These are phyloP conservation scores for Ustilago trichophora DNA, from an alignment of 1,284 basidiomycete genomes.

Conservation along the genomic window DNA sequence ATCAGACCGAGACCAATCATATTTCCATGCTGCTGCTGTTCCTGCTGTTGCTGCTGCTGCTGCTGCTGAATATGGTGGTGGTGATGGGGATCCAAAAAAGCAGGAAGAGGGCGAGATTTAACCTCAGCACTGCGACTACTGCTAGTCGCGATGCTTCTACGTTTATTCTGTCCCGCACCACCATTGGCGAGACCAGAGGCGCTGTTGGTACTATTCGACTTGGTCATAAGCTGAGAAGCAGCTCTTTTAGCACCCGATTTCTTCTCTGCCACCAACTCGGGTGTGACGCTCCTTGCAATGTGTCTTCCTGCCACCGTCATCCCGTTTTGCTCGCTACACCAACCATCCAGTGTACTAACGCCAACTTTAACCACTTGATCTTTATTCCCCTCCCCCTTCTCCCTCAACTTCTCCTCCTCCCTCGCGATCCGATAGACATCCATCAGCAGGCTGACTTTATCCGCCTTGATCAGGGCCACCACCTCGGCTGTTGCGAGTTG, in stretches of 20 bases:
- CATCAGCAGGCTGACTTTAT: conserved; percentile 68
- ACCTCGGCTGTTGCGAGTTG: conserved; percentile 70
- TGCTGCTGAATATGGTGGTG: neutral
- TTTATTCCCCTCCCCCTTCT: conserved; percentile 25
- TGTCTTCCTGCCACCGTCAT: conserved; percentile 22
- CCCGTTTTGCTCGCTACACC: conserved; percentile 28
- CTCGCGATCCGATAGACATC: conserved; percentile 71
- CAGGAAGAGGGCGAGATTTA: too few relatives aligned
- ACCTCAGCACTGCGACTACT: too few relatives aligned
- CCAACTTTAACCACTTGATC: conserved; percentile 50
- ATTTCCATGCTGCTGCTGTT: neutral
- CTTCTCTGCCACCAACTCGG: conserved; percentile 12
- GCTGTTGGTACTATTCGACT: too few relatives aligned
- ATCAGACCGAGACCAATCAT: conserved; percentile 6
- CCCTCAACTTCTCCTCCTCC: conserved; percentile 60
- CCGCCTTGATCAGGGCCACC: conserved; percentile 68
- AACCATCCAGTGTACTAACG: conserved; percentile 58
- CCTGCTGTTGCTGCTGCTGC: conserved; percentile 1
- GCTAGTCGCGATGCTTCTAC: conserved; percentile 18
- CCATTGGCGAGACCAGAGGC: too few relatives aligned
- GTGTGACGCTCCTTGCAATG: conserved; percentile 27
- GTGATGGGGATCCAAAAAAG: too few relatives aligned
- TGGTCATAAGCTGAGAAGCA: too few relatives aligned
- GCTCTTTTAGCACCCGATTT: too few relatives aligned
- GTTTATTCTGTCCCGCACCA: conserved; percentile 1